These are phyloP conservation scores for Talaromyces sp. DNA, from an alignment of 2,329 filamentous ascomycete genomes.

Conservation along the genomic window DNA sequence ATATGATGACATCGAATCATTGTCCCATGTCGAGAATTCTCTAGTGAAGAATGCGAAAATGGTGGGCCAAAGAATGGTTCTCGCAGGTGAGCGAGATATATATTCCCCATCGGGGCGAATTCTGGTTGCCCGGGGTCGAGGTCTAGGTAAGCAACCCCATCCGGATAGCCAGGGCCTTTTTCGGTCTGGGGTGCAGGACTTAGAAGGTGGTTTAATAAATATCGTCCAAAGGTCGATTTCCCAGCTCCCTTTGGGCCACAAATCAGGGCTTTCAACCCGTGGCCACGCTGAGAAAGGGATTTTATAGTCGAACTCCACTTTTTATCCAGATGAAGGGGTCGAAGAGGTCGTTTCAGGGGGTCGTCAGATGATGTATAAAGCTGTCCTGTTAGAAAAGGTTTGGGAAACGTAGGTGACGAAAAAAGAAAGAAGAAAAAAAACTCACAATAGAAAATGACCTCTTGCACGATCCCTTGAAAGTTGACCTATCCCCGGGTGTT, in stretches of 20 bases:
- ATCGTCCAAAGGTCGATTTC: constrained; percentile 57
- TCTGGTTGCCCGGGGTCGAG: constrained; percentile 58
- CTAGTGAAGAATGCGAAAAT: constrained; percentile 47
- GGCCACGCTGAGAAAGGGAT: constrained; percentile 38
- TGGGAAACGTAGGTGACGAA: background rate
- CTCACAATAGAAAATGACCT: constrained; percentile 40
- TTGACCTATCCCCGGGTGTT: constrained; percentile 28
- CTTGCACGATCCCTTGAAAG: constrained; percentile 25
- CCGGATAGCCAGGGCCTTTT: constrained; percentile 24
- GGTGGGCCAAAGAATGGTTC: constrained; percentile 52
- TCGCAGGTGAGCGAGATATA: constrained; percentile 52
- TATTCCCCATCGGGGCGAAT: constrained; percentile 54
- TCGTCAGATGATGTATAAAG: constrained; percentile 41
- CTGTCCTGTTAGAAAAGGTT: constrained; percentile 23
- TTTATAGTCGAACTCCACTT: constrained; percentile 43
- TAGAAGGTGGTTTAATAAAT: constrained; percentile 53
- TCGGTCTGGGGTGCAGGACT: constrained; percentile 33
- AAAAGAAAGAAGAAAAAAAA: background rate
- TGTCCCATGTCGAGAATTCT: constrained; percentile 30
- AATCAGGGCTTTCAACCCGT: constrained; percentile 41
- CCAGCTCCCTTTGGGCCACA: constrained; percentile 55
- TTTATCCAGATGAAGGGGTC: constrained; percentile 39
- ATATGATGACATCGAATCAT: constrained; percentile 52
- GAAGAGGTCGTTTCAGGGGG: constrained; percentile 35
- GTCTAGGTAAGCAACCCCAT: constrained; percentile 52